Conservation (phyloP, 805 yeast species). For the Ogataea minuta region DNA sequence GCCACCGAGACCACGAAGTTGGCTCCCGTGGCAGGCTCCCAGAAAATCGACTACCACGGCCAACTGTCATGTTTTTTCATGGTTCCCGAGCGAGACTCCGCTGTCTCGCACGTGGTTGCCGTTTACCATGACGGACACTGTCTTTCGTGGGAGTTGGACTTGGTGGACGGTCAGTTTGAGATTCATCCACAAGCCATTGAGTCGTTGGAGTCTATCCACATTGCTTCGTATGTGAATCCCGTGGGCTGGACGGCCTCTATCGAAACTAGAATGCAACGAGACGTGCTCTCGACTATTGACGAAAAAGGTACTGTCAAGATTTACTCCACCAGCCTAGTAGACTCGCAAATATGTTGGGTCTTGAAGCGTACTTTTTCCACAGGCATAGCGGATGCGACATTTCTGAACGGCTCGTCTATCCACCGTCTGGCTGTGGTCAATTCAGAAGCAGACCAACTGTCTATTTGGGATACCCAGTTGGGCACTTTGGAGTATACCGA, state of each 20-base stretch:
- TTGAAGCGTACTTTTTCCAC: conserved; percentile 52
- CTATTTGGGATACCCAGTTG: conserved; percentile 78
- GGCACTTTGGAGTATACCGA: conserved; percentile 66
- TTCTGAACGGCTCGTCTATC: conserved; percentile 71
- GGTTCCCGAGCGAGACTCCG: conserved; percentile 34
- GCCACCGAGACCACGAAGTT: conserved; percentile 23
- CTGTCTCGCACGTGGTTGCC: conserved; percentile 46
- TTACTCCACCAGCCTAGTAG: conserved; percentile 41
- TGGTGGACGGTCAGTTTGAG: conserved; percentile 29
- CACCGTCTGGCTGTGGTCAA: conserved; percentile 76
- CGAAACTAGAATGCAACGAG: conserved; percentile 32
- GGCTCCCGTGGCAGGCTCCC: conserved; percentile 23
- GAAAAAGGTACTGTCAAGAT: conserved; percentile 46
- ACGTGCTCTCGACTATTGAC: conserved; percentile 60
- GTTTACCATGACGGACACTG: conserved; percentile 40
- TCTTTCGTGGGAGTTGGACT: conserved; percentile 42
- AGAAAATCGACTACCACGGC: conserved; percentile 7
- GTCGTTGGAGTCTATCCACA: conserved; percentile 30
- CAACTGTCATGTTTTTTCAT: conserved; percentile 32
- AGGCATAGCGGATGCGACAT: conserved; percentile 48
- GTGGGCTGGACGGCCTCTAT: conserved; percentile 49
- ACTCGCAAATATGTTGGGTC: conserved; percentile 47
- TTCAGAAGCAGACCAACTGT: conserved; percentile 45
- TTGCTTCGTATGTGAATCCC: conserved; percentile 59
- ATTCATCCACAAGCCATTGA: conserved; percentile 29